These are phyloP conservation scores for Sugiyamaella neomexicana DNA, from an alignment of 1,139 yeast species.

Conservation along the genomic window DNA sequence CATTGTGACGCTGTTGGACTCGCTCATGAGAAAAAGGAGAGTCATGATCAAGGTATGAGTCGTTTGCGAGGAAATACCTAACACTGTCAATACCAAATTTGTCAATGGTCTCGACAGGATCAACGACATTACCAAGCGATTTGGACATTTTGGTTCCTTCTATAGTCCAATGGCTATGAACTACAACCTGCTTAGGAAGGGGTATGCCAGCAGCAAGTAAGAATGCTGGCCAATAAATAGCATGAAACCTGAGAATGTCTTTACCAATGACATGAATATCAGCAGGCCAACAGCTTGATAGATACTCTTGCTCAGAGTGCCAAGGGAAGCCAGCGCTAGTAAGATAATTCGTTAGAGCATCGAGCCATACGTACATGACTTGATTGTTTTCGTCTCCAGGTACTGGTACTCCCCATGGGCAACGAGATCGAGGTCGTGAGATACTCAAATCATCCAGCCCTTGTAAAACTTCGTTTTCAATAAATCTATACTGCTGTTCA, in stretches of 20 bases:
- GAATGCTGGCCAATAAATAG: slow-evolving; percentile 93
- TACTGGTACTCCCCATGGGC: slow-evolving; percentile 88
- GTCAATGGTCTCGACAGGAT: slow-evolving; percentile 65
- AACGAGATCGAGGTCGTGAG: slow-evolving; percentile 75
- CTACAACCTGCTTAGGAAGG: slow-evolving; percentile 71
- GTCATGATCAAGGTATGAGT: slow-evolving; percentile 73
- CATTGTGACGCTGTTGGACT: slow-evolving; percentile 59
- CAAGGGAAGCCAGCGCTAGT: slow-evolving; percentile 71
- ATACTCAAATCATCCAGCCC: slow-evolving; percentile 70
- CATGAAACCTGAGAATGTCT: slow-evolving; percentile 82
- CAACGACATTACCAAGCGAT: slow-evolving; percentile 92
- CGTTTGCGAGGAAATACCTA: slow-evolving; percentile 73
- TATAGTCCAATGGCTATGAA: slow-evolving; percentile 93
- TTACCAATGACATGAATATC: slow-evolving; percentile 87
- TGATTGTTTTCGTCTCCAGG: slow-evolving; percentile 72
- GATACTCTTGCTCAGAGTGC: slow-evolving; percentile 27
- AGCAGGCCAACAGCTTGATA: slow-evolving; percentile 51
- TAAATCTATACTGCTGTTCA: slow-evolving; percentile 51
- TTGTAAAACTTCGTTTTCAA: slow-evolving; percentile 58
- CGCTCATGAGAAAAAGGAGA: slow-evolving; percentile 71
- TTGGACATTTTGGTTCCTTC: slow-evolving; percentile 93
- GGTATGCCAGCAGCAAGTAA: slow-evolving; percentile 76
- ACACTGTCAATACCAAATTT: slow-evolving; percentile 66
- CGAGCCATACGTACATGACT: slow-evolving; percentile 94
- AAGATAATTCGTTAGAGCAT: slow-evolving; percentile 83